These are phyloP conservation scores for Hanseniaspora nectarophila DNA, from an alignment of 805 yeast genomes.

Conservation along the genomic window DNA sequence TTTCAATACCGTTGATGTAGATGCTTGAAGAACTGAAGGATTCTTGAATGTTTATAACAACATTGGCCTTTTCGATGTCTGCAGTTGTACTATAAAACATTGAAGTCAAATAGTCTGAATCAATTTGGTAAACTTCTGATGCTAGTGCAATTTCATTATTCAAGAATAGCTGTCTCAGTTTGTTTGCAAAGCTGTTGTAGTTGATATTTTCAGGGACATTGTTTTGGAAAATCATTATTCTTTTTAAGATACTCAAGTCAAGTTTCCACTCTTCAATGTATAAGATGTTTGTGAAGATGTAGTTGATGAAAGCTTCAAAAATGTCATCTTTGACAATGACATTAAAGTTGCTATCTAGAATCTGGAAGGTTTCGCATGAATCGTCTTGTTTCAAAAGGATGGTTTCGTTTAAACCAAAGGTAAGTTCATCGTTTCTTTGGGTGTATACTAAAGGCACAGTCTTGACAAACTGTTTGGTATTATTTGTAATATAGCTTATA, in stretches of 20 bases:
- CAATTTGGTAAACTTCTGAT: not conserved
- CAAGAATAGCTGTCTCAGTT: not conserved
- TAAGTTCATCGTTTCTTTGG: not conserved
- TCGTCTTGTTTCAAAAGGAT: not conserved
- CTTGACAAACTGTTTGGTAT: slow-evolving; percentile 1
- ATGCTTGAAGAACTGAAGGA: not conserved
- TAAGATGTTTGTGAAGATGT: not conserved
- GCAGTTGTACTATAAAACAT: slow-evolving; percentile 6
- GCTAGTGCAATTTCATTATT: not conserved
- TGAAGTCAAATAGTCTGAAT: slow-evolving; percentile 1
- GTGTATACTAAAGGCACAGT: slow-evolving; percentile 9
- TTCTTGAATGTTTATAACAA: slow-evolving; percentile 7
- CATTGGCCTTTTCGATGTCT: slow-evolving; percentile 3
- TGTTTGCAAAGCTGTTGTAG: not conserved
- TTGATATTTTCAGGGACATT: not conserved
- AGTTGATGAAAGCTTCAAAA: not conserved
- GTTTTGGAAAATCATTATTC: slow-evolving; percentile 1
- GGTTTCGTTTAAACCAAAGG: slow-evolving; percentile 1
- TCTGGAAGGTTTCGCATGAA: slow-evolving; percentile 2
- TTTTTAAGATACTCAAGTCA: not conserved
- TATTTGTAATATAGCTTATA: not conserved
- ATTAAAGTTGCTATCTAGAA: not conserved
- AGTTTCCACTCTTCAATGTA: slow-evolving; percentile 3
- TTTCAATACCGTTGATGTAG: slow-evolving; percentile 5
- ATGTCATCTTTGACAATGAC: slow-evolving; percentile 1